Base-by-base conservation (phyloP, 441 rosid genomes). In the Euphorbia schlechtendalii region DNA sequence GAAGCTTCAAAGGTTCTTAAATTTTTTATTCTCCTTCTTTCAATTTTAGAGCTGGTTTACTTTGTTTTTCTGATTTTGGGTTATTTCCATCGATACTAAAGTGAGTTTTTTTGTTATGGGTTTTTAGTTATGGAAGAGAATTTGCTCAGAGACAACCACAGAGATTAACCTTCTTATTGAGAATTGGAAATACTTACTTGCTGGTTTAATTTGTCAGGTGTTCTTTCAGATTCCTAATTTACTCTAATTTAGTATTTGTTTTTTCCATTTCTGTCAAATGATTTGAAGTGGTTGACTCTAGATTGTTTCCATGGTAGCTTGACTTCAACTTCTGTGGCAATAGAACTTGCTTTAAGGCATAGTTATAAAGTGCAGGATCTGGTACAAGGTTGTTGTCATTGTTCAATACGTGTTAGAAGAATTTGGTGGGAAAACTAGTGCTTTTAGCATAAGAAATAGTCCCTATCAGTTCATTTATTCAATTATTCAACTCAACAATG, bases 101-200 rank as follows among this genome's bases (percentile, higher is more conserved):
- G 52, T 22, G 0, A 3, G 36, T 59, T 52, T 36, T 36, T 32
- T 25, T 40, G 4, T 32, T 60, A 56, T 30, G 65, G 58, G 59
- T 59, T 49, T 75, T 81, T 68, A 95, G 98, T 76, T 92, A 59
- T 92, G 98, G 98, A 95, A 84, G 85, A 83, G 95, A 80, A 62
- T 92, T 60, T 89, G 86, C 76, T 85, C 98, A 36, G 98, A 95
- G 80, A 71, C 74, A 56, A 71, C 76, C 8, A 81, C 95, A 51
- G 98, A 95, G 85, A 81, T 95, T 80, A 84, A 69, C 70, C 90
- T 95, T 17, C 90, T 95, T 48, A 67, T 79, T 7, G 98, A 88
- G 65, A 92, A 88, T 70, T 95, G 99, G 99, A 92, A 82, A 69
- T 86, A 84, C 67, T 83, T 95, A 75, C 87, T 95, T 55, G 91